Base-by-base conservation (phyloP, 2,329 filamentous ascomycete genomes). In the Apiospora malaysiana region DNA sequence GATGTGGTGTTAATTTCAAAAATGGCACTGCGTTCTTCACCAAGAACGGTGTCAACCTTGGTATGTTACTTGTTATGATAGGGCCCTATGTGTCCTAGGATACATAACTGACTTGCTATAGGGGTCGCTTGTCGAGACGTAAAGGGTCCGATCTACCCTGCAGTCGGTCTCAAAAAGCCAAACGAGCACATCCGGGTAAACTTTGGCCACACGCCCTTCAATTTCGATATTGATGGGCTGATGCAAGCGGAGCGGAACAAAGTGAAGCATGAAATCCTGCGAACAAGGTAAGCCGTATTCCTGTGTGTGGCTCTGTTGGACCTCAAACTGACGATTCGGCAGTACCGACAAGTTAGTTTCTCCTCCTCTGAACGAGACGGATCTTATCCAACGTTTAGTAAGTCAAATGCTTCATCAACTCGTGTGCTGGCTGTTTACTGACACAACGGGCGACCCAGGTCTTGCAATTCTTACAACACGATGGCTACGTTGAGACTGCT, bases 401-500 rank as follows among this genome's bases (percentile, higher is more conserved):
- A 73, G 84, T 73, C 40, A 1, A 14, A 63, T 8, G 9, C 21
- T 65, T 66, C 45, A 14, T 43, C 27, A 14, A 4, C 56, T 23
- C 18, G 27, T 25, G 10, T 70, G 51, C 16, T 5, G 42, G 47
- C 43, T 32, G 9, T 65, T 72, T 45, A 42, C 70, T 78, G 68
- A 76, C 47, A 71, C 66, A 21, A 2, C 32, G 32, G 10, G 47
- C 12, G 16, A 43, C n/a, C 43, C 70, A 87, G 84, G 88, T 91
- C 23, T 87, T 94, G 49, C 95, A 98, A 81, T 98, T 97, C 75
- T 85, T 99, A 18, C 93, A 95, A 47, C 95, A 98, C 76, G 96
- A 98, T 77, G 96, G 96, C 71, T 98, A 98, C 75, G 92, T 98
- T 9, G 95, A 98, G 75, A 97, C 95, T 0, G 95, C 95, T 10